A percentile compares a stretch with the other conserved stretches of the same genome.
phyloP scores from a whole-genome alignment of 2,329 filamentous ascomycete species.

The Stemphylium lycopersici region DNA sequence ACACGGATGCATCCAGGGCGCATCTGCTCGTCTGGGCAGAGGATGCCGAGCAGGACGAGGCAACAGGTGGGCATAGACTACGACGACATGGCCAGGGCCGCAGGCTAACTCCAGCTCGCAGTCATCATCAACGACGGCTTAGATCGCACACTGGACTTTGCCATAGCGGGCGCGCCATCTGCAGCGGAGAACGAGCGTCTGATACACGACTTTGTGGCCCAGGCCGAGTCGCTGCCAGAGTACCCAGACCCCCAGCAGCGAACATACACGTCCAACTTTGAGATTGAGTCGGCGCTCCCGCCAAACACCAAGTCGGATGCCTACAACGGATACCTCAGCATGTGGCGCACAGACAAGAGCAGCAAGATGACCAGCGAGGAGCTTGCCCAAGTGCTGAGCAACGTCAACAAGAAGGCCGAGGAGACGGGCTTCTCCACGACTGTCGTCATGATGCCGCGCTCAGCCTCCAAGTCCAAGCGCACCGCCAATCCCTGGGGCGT shows the following conservation, averaged over 20 bases:
- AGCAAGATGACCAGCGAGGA: conserved; percentile 21
- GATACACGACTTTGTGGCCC: conserved; percentile 43
- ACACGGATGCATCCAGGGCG: conserved; percentile 26
- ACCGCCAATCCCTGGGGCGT: conserved; percentile 43
- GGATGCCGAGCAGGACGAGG: conserved; percentile 42
- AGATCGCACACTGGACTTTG: conserved; percentile 32
- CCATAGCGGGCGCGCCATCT: conserved; percentile 42
- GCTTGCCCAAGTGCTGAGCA: conserved; percentile 19
- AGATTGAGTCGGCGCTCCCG: conserved; percentile 29
- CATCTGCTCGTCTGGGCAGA: conserved; percentile 51
- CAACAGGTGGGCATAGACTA: conserved; percentile 36
- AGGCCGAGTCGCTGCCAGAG: conserved; percentile 42
- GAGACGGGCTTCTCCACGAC: conserved; percentile 38
- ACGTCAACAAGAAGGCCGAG: conserved; percentile 17
- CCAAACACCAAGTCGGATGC: conserved; percentile 23
- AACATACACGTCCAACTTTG: conserved; percentile 34
- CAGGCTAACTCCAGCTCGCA: conserved; percentile 27
- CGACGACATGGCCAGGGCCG: not conserved
- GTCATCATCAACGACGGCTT: conserved; percentile 31
- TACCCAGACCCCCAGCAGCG: conserved; percentile 32
- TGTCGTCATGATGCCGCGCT: conserved; percentile 47
- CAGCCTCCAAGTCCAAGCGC: conserved; percentile 39
- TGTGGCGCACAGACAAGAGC: conserved; percentile 33
- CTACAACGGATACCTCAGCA: conserved; percentile 41
- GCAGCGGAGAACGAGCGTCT: conserved; percentile 45